Evolutionary conservation across 78 protist species (phyloP).

Genomic region (Acrasis kona): DNA sequence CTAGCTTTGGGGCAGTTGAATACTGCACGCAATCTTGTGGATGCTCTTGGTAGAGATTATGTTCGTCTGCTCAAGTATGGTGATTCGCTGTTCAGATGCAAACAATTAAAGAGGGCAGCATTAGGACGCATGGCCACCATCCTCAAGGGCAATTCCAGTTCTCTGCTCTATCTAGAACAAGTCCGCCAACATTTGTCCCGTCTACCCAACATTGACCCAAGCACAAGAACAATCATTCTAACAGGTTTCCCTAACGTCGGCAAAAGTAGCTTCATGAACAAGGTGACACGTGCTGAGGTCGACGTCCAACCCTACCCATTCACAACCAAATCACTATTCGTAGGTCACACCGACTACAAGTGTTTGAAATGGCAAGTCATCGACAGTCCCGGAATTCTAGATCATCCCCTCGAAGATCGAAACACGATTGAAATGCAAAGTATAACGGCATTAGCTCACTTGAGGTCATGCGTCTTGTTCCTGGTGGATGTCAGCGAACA

Average conservation of each 20-base stretch:
- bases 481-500: constrained; percentile 89
- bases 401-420: constrained; percentile 94
- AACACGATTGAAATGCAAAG: constrained; percentile 99
- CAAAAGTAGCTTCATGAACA: constrained; percentile 93
- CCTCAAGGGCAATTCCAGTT: constrained; percentile 55
- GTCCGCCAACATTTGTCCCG: constrained; percentile 98
- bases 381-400: constrained; percentile 99
- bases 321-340: constrained; percentile 98
- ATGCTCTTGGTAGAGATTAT: constrained; percentile 89
- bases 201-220: constrained; percentile 98
- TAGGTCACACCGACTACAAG: constrained; percentile 96
- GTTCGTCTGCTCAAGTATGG: constrained; percentile 94
- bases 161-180: constrained; percentile 93
- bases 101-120: constrained; percentile 98
- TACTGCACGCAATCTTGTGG: constrained; percentile 69
- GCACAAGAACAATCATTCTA: constrained; percentile 89
- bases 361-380: constrained; percentile 94
- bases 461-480: constrained; percentile 81
- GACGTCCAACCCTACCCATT: constrained; percentile 99
- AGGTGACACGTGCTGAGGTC: constrained; percentile 90
- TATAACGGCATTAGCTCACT: constrained; percentile 98
- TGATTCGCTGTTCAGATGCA: constrained; percentile 97
- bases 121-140: constrained; percentile 98
- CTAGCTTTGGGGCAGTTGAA: constrained; percentile 95
- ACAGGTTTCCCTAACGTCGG: constrained; percentile 98